Conservation (phyloP, 345 rosid species). For the Cardamine occulta region DNA sequence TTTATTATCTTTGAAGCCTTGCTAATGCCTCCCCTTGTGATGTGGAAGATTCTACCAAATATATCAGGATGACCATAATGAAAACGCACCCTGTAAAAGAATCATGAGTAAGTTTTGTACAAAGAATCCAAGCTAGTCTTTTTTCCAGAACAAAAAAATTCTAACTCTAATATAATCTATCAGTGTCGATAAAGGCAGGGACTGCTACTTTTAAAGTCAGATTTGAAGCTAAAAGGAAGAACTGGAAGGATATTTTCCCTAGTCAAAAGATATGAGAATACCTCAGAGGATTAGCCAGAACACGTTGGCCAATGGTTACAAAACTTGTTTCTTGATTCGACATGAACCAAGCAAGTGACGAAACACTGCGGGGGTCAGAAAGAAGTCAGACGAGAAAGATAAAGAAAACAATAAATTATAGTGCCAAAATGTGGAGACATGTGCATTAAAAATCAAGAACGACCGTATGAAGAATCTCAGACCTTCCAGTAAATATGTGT, state of each 20-base stretch:
- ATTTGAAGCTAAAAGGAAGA: conserved; percentile 19
- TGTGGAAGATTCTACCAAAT: conserved; percentile 94
- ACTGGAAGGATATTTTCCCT: conserved; percentile 14
- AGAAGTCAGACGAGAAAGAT: conserved; percentile 25
- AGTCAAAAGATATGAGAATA: conserved; percentile 40
- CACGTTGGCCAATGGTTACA: conserved; percentile 92
- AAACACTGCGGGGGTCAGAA: conserved; percentile 65
- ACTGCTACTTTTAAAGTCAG: conserved; percentile 18
- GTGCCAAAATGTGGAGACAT: conserved; percentile 24
- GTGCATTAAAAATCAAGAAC: conserved; percentile 9
- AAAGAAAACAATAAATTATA: background rate
- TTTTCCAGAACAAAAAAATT: conserved; percentile 13
- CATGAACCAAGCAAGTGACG: conserved; percentile 99
- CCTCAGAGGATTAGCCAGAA: conserved; percentile 96
- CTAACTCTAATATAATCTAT: background rate
- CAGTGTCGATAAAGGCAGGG: conserved; percentile 1
- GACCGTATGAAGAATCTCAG: conserved; percentile 9
- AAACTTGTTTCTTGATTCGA: conserved; percentile 99
- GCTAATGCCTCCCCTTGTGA: conserved; percentile 97
- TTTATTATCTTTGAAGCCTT: conserved; percentile 93
- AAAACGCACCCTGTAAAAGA: conserved; percentile 81
- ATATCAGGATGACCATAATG: conserved; percentile 99
- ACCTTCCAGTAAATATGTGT: conserved; percentile 99
- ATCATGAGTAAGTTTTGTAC: conserved; percentile 16
- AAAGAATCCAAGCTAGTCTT: conserved; percentile 25